phyloP scores from a whole-genome alignment of 1,284 basidiomycete genomes.

The Pseudozyma pruni region DNA sequence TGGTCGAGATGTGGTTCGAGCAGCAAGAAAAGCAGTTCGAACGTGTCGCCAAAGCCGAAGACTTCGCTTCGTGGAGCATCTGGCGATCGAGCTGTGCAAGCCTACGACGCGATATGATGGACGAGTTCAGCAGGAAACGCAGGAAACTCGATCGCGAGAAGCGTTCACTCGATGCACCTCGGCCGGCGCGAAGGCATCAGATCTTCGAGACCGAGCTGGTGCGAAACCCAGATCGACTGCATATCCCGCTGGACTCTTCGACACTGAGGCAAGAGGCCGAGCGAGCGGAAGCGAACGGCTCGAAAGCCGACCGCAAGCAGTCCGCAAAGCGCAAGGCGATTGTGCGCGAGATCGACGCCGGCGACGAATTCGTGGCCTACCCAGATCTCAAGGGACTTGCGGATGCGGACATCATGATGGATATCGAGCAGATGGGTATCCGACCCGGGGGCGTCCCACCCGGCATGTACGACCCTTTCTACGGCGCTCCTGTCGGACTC shows the following conservation, averaged over 20 bases:
- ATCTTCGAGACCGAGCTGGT: slow-evolving; percentile 66
- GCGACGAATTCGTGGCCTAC: slow-evolving; percentile 57
- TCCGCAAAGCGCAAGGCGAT: slow-evolving; percentile 43
- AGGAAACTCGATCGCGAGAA: slow-evolving; percentile 83
- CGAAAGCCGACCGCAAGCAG: slow-evolving; percentile 22
- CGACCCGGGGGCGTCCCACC: slow-evolving; percentile 37
- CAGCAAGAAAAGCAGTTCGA: slow-evolving; percentile 79
- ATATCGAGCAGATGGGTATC: slow-evolving; percentile 65
- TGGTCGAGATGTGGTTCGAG: slow-evolving; percentile 68
- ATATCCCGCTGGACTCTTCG: slow-evolving; percentile 17
- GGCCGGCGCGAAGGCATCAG: slow-evolving; percentile 70
- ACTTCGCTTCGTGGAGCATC: slow-evolving; percentile 76
- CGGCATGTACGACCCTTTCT: slow-evolving; percentile 47
- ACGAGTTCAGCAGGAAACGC: slow-evolving; percentile 82
- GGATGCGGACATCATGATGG: slow-evolving; percentile 61
- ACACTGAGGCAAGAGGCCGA: slow-evolving; percentile 11
- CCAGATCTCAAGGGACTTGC: slow-evolving; percentile 63
- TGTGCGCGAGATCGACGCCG: slow-evolving; percentile 33
- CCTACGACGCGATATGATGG: slow-evolving; percentile 82
- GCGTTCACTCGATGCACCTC: slow-evolving; percentile 78
- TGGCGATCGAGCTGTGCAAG: slow-evolving; percentile 69
- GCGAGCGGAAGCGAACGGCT: slow-evolving; percentile 1
- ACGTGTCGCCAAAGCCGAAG: slow-evolving; percentile 74
- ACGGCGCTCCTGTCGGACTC: slow-evolving; percentile 23
- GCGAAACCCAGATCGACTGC: slow-evolving; percentile 54